Evolutionary conservation across 2,329 filamentous ascomycete species (phyloP), one percentile per base, ranked within the genome.

Genomic region (Ophiosphaerella korrae): DNA sequence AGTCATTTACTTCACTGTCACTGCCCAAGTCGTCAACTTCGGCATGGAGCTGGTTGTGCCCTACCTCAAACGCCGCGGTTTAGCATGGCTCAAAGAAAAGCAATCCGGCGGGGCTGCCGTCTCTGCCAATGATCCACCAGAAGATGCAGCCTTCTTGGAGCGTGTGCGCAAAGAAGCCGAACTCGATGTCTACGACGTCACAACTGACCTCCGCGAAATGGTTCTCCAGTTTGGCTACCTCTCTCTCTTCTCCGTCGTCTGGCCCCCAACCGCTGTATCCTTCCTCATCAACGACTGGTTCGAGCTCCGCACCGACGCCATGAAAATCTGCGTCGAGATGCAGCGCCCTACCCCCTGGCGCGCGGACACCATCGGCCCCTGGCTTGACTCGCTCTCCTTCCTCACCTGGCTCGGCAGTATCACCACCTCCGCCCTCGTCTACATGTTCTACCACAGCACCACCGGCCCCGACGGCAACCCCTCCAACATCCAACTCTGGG

Each of bases 271-370:
- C 0, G 88, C 89, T 2, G 82, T 91, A 49, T 93, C 89, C 1
- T 97, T 97, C 77, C 78, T 97, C 11, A 78, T 94, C 74, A 97
- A 97, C 77, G 95, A 97, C 77, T 97, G 93, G 92, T 78, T 99
- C 50, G 94, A 97, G 71, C 83, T 97, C 34, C 89, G 94, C 36
- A 90, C 90, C 0, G 94, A 99, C 69, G 92, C 93, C 2, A 83
- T 96, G 77, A 99, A 99, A 74, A 96, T 97, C 64, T 92, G 92
- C 48, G 82, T 91, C 41, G 88, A 92, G 72, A 92, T 90, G 80
- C 88, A 93, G 66, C 87, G 94, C 3, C 94, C 94, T 0, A 90
- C 90, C 33, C 94, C 94, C 0, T 91, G 89, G 83, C 86, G 94
- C 45, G 87, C 91, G 1, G 94, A 97, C 75, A 94, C 90, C 1